Base-by-base conservation (phyloP, 257 asterid species). In the Vinca minor region DNA sequence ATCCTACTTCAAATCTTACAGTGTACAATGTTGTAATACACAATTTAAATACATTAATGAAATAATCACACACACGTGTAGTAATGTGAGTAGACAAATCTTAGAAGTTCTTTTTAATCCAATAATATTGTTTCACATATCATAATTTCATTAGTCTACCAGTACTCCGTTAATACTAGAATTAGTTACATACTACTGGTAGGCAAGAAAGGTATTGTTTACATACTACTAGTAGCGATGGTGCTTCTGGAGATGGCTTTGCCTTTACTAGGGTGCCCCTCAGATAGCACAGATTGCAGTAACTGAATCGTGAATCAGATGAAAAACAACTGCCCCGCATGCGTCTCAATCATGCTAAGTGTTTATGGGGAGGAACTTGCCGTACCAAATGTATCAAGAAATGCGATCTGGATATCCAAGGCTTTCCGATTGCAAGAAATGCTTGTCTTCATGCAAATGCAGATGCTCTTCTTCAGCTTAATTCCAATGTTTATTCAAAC, bases 351-450 rank as follows among this genome's bases (percentile, higher is more conserved):
- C 36, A 81, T 91, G 84, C 85, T 11, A 61, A 52, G 41, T 91
- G 98, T 12, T 70, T 91, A 71, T 85, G 91, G 96, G 78, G 71
- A 6, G 94, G 91, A 34, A 39, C 76, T 2, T 49, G 83, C 0
- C 84, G 81, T 2, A 20, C 81, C 59, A 77, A 63, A 12, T 91
- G 98, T 39, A 52, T 35, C 53, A 84, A 86, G 78, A 88, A 78
- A 74, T 88, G 98, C 44, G 95, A 88, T 41, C 86, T 4, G 82
- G 76, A 0, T 91, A 84, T 34, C 96, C 95, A 0, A 72, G 80
- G 67, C 67, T 82, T 17, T 49, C 73, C 2, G 95, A 88, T 41
- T 91, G 98, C 79, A 84, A 83, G 69, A 84, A 79, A 44, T 91
- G 96, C 69, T 56, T 88, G 77, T 66, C 75, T 1, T 73, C 63